phyloP scores from a whole-genome alignment of 805 yeast species.

The Cyberlindnera subsufficiens region DNA sequence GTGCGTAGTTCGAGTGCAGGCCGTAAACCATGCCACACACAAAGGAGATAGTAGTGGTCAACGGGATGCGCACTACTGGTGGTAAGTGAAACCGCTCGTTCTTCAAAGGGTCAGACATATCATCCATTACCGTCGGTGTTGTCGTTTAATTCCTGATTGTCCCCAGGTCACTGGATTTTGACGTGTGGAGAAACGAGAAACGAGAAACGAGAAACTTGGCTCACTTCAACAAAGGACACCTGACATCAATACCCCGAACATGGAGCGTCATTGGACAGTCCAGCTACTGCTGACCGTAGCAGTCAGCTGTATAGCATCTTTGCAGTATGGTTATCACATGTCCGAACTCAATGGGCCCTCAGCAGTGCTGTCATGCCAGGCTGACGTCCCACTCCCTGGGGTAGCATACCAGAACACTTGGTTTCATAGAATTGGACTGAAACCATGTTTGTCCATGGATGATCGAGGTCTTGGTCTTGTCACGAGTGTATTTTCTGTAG shows the following conservation, averaged over 20 bases:
- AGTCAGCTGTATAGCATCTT: conserved; percentile 68
- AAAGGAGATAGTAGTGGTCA: conserved; percentile 3
- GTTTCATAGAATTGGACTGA: conserved; percentile 35
- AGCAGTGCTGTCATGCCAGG: conserved; percentile 54
- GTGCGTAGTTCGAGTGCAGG: conserved; percentile 50
- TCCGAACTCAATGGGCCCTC: conserved; percentile 93
- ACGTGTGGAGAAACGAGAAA: neutral
- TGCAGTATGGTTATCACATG: conserved; percentile 94
- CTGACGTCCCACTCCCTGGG: conserved; percentile 19
- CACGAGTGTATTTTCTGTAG: conserved; percentile 75
- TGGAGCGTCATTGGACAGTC: conserved; percentile 13
- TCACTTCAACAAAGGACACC: neutral
- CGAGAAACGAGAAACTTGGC: neutral
- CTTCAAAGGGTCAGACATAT: neutral
- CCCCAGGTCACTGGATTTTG: neutral
- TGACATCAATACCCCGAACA: neutral
- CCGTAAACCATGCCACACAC: conserved; percentile 36
- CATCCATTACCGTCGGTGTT: neutral
- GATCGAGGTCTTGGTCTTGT: conserved; percentile 61
- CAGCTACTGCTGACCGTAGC: conserved; percentile 39
- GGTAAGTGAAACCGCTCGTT: conserved; percentile 5
- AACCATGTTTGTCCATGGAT: conserved; percentile 52
- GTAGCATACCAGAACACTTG: conserved; percentile 17
- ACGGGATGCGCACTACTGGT: conserved; percentile 2
- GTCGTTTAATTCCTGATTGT: neutral